Evolutionary conservation across 805 yeast species (phyloP), one percentile per base, ranked within the genome.

Genomic region (Crinitomyces ghanaensis): DNA sequence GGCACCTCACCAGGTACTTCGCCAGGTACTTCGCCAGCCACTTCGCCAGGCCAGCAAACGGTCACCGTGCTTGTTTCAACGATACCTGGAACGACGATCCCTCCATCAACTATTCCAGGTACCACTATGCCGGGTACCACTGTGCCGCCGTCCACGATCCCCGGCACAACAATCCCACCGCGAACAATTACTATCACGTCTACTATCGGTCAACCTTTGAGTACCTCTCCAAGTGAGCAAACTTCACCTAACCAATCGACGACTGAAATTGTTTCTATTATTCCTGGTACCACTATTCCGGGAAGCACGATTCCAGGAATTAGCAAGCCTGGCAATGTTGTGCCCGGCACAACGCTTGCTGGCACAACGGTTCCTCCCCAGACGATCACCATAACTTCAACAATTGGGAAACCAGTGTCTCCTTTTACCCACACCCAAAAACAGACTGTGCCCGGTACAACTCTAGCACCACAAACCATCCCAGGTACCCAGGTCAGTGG

Each of bases 271-370:
- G 18, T 24, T 4, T 16, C 34, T 4, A 26, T 33, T 3, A 30
- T 38, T 16, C 45, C 50, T 11, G 48, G 39, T 19, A 36, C 45
- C 8, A 31, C 37, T 4, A 30, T 40, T 13, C 40, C 42, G 5
- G 40, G 38, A 8, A 37, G 38, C 2, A 33, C 47, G 8, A 35
- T 34, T 4, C 39, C 43, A 11, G 40, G 33, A 22, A 33, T 33
- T 9, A 28, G 34, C n/a, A 29, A 24, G 15, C 21, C 39, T 1
- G 31, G 33, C 5, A 29, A 27, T 9, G 24, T 28, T 5, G 19
- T 34, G 3, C 27, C 40, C 14, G 36, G 30, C 4, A 19, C 22
- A 22, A 19, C 32, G n/a, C 22, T 24, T 9, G 34, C 38, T 23
- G 41, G 40, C n/a, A 33, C 42, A 2, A 35, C 38, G 11, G 24